A percentile compares a stretch with the other conserved stretches of the same genome.
Conservation (phyloP, 2,329 filamentous ascomycete species). For the Helotiales sp. region DNA sequence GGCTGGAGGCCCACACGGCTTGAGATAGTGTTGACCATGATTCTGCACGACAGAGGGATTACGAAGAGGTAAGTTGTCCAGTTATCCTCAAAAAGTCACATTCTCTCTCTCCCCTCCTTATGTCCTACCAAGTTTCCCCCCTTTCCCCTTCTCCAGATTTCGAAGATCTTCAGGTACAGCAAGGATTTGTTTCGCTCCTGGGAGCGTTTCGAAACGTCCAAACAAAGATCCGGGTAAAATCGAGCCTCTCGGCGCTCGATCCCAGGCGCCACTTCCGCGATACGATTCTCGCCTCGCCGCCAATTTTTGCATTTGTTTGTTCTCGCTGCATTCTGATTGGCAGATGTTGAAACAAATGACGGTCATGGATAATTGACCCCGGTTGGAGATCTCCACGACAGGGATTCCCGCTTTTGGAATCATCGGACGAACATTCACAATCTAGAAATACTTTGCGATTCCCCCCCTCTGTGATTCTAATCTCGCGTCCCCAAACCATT, state of each 20-base stretch:
- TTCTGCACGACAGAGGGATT: not conserved
- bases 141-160: not conserved
- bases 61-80: not conserved
- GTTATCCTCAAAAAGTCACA: not conserved
- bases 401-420: not conserved
- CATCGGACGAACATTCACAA: conserved; percentile 3
- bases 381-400: not conserved
- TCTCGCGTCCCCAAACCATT: not conserved
- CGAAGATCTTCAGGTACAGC: conserved; percentile 1
- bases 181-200: not conserved
- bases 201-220: too few relatives aligned
- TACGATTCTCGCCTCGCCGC: conserved; percentile 6
- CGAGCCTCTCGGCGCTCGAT: not conserved
- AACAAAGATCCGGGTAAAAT: not conserved
- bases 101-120: not conserved
- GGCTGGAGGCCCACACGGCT: not conserved
- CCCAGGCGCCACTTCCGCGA: conserved; percentile 10
- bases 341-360: conserved; percentile 4
- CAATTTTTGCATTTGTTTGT: not conserved
- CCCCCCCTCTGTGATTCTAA: not conserved
- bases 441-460: not conserved
- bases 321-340: conserved; percentile 11
- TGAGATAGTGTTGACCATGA: not conserved
- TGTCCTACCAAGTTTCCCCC: not conserved
- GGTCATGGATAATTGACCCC: not conserved